Evolutionary conservation across 257 asterid genomes (phyloP).

Genomic region (Handroanthus guayacan): DNA sequence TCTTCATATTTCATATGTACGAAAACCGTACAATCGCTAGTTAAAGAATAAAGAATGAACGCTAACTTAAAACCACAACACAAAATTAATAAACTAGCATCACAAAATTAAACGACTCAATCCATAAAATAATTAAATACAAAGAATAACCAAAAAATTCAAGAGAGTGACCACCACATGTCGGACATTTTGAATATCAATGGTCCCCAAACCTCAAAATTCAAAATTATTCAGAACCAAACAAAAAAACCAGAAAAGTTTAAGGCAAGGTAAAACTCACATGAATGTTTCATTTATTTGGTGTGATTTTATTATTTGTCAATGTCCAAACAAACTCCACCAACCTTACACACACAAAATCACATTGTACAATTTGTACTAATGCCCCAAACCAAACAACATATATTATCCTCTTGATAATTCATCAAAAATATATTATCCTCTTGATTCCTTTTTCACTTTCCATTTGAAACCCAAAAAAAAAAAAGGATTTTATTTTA

Average conservation of each 20-base stretch:
- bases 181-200: conserved; percentile 12
- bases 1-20: background rate
- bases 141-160: background rate
- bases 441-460: background rate
- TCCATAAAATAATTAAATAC: background rate
- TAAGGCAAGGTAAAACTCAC: conserved; percentile 20
- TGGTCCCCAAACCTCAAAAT: conserved; percentile 29
- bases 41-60: background rate
- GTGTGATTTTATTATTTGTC: conserved; percentile 38
- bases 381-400: background rate
- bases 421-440: no score
- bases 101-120: background rate
- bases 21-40: background rate
- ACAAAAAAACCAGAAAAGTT: background rate
- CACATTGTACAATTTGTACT: background rate
- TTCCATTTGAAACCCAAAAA: background rate
- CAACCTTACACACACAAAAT: conserved; percentile 26
- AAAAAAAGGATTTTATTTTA: conserved; percentile 12
- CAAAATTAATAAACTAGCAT: no score
- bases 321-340: conserved; percentile 36
- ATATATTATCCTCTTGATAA: background rate
- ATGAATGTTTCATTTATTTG: conserved; percentile 34
- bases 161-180: conserved; percentile 27
- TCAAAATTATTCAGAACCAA: background rate
- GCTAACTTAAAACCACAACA: background rate